Evolutionary conservation across 495 filamentous ascomycete species (phyloP).

Genomic region (Hypomontagnella monticulosa): DNA sequence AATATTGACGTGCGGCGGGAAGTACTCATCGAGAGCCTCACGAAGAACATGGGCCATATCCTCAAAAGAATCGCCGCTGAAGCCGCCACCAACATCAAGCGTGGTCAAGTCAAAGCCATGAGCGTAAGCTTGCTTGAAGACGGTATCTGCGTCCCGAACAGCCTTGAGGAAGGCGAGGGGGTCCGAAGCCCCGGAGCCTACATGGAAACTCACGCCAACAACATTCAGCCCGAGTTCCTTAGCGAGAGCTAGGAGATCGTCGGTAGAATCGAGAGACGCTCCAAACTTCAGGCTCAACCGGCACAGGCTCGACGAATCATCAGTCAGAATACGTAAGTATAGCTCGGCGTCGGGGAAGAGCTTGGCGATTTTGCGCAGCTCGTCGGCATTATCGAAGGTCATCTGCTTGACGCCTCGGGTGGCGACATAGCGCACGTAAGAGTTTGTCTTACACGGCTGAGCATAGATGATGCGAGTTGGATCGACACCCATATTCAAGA

Average conservation of each 20-base stretch:
- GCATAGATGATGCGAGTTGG: slow-evolving; percentile 97
- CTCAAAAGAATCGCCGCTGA: slow-evolving; percentile 88
- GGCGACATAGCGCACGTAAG: slow-evolving; percentile 89
- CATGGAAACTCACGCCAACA: slow-evolving; percentile 96
- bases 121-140: slow-evolving; percentile 86
- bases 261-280: slow-evolving; percentile 82
- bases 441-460: slow-evolving; percentile 99
- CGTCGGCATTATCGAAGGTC: slow-evolving; percentile 98
- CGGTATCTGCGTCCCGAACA: slow-evolving; percentile 83
- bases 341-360: slow-evolving; percentile 89
- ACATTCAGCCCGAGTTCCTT: slow-evolving; percentile 92
- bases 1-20: slow-evolving; percentile 84
- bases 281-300: slow-evolving; percentile 97
- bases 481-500: slow-evolving; percentile 84
- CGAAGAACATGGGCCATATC: slow-evolving; percentile 84
- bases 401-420: slow-evolving; percentile 91
- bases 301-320: slow-evolving; percentile 94
- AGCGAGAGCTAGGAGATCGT: slow-evolving; percentile 80
- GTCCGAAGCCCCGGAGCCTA: slow-evolving; percentile 94
- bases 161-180: slow-evolving; percentile 88
- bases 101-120: slow-evolving; percentile 85
- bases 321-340: slow-evolving; percentile 91
- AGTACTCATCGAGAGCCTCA: slow-evolving; percentile 82
- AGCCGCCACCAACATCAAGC: slow-evolving; percentile 95
- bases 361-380: slow-evolving; percentile 96